Evolutionary conservation across 1,284 basidiomycete species (phyloP).

Genomic region (Taiwanofungus camphoratus): DNA sequence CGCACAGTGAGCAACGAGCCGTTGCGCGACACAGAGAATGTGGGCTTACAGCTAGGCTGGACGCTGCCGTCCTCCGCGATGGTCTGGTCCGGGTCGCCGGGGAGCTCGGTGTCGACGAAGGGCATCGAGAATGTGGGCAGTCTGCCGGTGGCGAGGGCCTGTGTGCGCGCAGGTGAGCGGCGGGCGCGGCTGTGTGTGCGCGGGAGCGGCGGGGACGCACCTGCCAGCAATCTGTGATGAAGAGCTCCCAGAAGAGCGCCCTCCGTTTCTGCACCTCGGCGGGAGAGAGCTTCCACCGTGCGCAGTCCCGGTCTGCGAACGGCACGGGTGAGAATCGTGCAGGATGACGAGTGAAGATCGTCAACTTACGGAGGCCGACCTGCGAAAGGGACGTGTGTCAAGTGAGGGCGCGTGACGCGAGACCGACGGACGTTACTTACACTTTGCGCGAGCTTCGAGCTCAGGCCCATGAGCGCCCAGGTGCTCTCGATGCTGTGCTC

Average conservation of each 20-base stretch:
- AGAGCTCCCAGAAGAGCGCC: slow-evolving; percentile 43
- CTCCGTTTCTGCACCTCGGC: slow-evolving; percentile 38
- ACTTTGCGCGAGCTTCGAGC: slow-evolving; percentile 31
- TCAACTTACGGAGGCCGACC: slow-evolving; percentile 28
- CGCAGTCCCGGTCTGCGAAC: slow-evolving; percentile 35
- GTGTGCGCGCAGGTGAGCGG: neutral
- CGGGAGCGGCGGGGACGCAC: slow-evolving; percentile 19
- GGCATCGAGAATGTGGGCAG: slow-evolving; percentile 25
- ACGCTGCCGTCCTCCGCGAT: slow-evolving; percentile 23
- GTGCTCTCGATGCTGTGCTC: slow-evolving; percentile 34
- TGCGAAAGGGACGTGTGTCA: slow-evolving; percentile 3
- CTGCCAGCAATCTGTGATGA: slow-evolving; percentile 32
- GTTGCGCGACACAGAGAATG: neutral
- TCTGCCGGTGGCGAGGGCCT: slow-evolving; percentile 27
- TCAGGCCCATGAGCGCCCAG: slow-evolving; percentile 30
- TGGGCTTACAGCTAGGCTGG: slow-evolving; percentile 23
- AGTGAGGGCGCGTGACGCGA: neutral
- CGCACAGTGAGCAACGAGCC: too few relatives aligned
- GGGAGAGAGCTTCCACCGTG: slow-evolving; percentile 34
- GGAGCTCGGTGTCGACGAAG: slow-evolving; percentile 27
- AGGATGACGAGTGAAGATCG: neutral
- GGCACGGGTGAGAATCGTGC: neutral
- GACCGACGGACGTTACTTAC: slow-evolving; percentile 18
- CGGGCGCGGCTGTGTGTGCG: too few relatives aligned
- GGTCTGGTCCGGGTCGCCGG: slow-evolving; percentile 24